Base-by-base conservation (phyloP, 495 filamentous ascomycete genomes). In the Hypoxylon trugodes region DNA sequence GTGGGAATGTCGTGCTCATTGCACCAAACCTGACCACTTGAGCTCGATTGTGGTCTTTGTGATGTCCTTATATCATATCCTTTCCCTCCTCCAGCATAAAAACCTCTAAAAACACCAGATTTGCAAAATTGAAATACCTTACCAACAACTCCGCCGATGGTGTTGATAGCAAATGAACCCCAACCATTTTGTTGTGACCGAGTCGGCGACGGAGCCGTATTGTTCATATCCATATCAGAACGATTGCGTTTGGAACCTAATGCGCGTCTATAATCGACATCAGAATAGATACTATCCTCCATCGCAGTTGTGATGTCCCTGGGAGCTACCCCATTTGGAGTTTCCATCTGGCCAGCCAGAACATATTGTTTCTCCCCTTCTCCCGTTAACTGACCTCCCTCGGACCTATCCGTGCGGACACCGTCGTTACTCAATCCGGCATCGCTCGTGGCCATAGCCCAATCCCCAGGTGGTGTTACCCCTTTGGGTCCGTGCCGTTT, bases 121-220 rank as follows among this genome's bases (percentile, higher is more conserved):
- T 81, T 89, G 80, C 92, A 95, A 59, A 96, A 92, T 68, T 92
- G 84, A 79, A 90, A 90, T 6, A 95, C 86, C 71, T 88, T 93
- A 5, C 90, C 90, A 6, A 92, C 87, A 21, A 90, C 83, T 26
- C 79, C 76, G 8, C 82, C 81, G 45, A 82, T 72, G 6, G 79
- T 77, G 22, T 71, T 67, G 12, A 81, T 55, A 30, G 77, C 77
- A 25, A 79, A 67, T 22, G 74, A 74, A 12, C 75, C 79, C 83
- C 83, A 85, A 45, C 76, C 75, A 6, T 68, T 56, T 26, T 41
- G 45, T 26, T 50, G 59, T 13, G 52, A 12, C 13, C 16, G 62
- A 24, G 48, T 26, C n/a, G 48, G 41, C 10, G 33, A 25, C 19
- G 64, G 30, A 30, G 55, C 46, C 45, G 21, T 22, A 55, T 21